Evolutionary conservation across 441 rosid genomes (phyloP).

Genomic region (Dalechampia spathulata): DNA sequence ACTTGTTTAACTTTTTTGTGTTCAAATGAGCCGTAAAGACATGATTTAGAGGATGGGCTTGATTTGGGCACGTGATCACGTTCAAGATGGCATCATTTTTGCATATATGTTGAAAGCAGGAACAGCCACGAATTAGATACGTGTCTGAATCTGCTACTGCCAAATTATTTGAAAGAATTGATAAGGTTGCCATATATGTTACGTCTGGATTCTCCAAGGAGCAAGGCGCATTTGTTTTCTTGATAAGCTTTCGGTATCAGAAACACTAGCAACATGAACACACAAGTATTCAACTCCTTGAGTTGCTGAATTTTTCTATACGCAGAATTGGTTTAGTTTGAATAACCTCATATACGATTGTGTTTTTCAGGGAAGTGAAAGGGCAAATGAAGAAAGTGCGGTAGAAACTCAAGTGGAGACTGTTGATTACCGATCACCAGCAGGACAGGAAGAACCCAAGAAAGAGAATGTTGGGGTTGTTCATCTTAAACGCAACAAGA

Average conservation of each 20-base stretch:
- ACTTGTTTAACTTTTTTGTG: no score
- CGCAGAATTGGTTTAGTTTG: not conserved
- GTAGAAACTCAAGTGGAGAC: constrained; percentile 33
- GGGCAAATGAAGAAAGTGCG: constrained; percentile 21
- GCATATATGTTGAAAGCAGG: no score
- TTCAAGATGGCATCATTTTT: no score
- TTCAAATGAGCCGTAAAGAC: no score
- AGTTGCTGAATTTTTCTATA: not conserved
- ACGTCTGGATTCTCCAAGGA: no score
- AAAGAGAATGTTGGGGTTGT: constrained; percentile 30
- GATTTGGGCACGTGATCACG: no score
- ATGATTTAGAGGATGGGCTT: no score
- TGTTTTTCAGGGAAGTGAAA: constrained; percentile 23
- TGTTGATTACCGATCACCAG: constrained; percentile 20
- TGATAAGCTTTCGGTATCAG: not conserved
- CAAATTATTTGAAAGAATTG: no score
- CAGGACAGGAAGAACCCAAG: constrained; percentile 24
- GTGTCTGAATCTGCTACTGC: constrained; percentile 14
- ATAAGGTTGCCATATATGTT: no score
- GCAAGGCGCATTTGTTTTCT: not conserved
- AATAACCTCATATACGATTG: not conserved
- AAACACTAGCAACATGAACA: constrained; percentile 16
- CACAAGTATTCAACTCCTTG: constrained; percentile 11
- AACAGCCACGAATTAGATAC: constrained; percentile 20
- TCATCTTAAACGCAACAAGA: constrained; percentile 24